phyloP scores from a whole-genome alignment of 495 filamentous ascomycete species.

The Hypoxylon lienhwacheense region DNA sequence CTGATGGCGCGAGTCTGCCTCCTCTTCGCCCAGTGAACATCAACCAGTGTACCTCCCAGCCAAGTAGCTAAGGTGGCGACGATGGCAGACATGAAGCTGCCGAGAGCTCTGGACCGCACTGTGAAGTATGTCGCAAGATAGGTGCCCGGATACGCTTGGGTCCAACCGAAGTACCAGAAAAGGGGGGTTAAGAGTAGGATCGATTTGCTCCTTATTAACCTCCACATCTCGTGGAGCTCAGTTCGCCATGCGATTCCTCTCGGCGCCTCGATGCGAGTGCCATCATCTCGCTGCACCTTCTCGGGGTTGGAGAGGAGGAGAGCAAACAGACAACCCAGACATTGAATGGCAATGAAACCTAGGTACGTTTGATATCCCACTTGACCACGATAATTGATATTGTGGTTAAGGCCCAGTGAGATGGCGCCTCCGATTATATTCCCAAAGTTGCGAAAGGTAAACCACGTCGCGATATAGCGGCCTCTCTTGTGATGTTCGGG shows the following conservation, averaged over 20 bases:
- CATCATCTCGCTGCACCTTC: constrained; percentile 48
- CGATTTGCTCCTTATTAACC: constrained; percentile 41
- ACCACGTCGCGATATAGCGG: constrained; percentile 54
- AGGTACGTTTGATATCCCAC: constrained; percentile 54
- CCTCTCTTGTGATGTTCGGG: constrained; percentile 51
- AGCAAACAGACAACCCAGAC: constrained; percentile 49
- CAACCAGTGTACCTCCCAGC: constrained; percentile 30
- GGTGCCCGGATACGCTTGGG: constrained; percentile 50
- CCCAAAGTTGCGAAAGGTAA: constrained; percentile 53
- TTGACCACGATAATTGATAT: constrained; percentile 44
- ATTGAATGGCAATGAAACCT: constrained; percentile 50
- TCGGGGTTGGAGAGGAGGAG: constrained; percentile 50
- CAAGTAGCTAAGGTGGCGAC: constrained; percentile 44
- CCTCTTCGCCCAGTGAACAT: constrained; percentile 29
- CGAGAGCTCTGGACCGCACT: constrained; percentile 49
- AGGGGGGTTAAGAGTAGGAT: constrained; percentile 51
- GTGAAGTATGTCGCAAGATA: constrained; percentile 56
- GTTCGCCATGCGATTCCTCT: constrained; percentile 41
- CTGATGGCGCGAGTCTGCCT: constrained; percentile 30
- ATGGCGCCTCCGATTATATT: constrained; percentile 54
- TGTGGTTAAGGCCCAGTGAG: constrained; percentile 50
- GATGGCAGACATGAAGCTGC: constrained; percentile 46
- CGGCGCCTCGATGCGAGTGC: constrained; percentile 45
- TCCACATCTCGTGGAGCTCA: constrained; percentile 47
- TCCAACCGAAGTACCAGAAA: constrained; percentile 49